These are phyloP conservation scores for Ascomycota sp. DNA, from an alignment of 2,329 filamentous ascomycete species.

Conservation along the genomic window DNA sequence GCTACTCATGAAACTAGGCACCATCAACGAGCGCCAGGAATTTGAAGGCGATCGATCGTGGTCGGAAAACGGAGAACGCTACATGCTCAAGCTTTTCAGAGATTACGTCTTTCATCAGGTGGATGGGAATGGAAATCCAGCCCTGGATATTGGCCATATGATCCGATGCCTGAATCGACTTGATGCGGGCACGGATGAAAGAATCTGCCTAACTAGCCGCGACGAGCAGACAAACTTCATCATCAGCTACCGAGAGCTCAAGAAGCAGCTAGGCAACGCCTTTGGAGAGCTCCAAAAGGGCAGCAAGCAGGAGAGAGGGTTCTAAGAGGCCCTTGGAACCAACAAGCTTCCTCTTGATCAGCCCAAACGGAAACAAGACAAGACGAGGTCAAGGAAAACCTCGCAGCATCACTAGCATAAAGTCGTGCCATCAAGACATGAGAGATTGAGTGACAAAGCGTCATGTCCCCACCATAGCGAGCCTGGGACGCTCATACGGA, in stretches of 20 bases:
- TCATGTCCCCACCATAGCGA: no score
- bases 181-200: constrained; percentile 76
- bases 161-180: constrained; percentile 76
- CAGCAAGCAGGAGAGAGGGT: constrained; percentile 14
- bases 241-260: constrained; percentile 78
- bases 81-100: constrained; percentile 82
- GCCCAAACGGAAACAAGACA: no score
- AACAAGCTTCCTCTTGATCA: background rate
- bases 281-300: constrained; percentile 38
- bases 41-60: constrained; percentile 58
- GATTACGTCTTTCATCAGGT: constrained; percentile 97
- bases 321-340: constrained; percentile 8
- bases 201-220: constrained; percentile 64
- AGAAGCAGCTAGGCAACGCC: constrained; percentile 36
- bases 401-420: no score
- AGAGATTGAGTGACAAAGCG: no score
- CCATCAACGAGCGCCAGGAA: constrained; percentile 79
- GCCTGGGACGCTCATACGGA: no score
- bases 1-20: constrained; percentile 60
- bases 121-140: constrained; percentile 62
- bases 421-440: no score
- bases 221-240: constrained; percentile 82
- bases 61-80: constrained; percentile 84
- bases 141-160: constrained; percentile 75
- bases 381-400: no score